Percentiles rank a stretch among this genome's conserved stretches.
Conservation (phyloP, 768 basidiomycete species). For the Tephrocybe sp. region DNA sequence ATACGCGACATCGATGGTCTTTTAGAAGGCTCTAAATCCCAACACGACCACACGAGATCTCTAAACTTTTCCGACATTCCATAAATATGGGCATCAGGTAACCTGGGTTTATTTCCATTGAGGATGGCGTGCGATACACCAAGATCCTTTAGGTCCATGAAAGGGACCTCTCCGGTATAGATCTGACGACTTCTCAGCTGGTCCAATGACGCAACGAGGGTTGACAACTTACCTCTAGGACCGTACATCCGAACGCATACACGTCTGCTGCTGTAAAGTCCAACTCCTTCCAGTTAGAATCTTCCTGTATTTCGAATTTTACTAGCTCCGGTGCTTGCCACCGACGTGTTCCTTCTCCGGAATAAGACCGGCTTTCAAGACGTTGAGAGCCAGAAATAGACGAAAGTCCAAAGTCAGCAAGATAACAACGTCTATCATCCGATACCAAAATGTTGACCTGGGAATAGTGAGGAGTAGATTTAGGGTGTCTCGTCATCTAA, state of each 20-base stretch:
- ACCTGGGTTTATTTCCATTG: neutral
- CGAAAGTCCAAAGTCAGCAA: conserved; percentile 18
- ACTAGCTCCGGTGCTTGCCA: conserved; percentile 13
- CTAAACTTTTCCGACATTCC: neutral
- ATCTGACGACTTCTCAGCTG: neutral
- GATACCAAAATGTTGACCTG: conserved; percentile 16
- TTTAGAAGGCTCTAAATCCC: conserved; percentile 1
- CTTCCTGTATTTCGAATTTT: neutral
- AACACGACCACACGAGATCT: conserved; percentile 4
- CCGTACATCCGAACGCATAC: conserved; percentile 15
- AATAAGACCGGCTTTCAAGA: conserved; percentile 7
- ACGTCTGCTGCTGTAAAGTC: conserved; percentile 11
- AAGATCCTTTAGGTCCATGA: neutral
- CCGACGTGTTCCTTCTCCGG: conserved; percentile 6
- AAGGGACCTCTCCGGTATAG: conserved; percentile 15
- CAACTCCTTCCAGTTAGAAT: neutral
- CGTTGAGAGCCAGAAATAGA: conserved; percentile 14
- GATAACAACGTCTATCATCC: conserved; percentile 9
- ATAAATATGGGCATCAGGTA: neutral
- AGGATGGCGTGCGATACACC: conserved; percentile 3
- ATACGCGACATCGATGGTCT: conserved; percentile 7
- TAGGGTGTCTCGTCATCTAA: neutral
- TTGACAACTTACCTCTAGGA: conserved; percentile 12
- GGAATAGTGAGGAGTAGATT: neutral
- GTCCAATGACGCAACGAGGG: too few relatives aligned